Conservation (phyloP, 2,329 filamentous ascomycete genomes). For the Thielaviopsis musarum region DNA sequence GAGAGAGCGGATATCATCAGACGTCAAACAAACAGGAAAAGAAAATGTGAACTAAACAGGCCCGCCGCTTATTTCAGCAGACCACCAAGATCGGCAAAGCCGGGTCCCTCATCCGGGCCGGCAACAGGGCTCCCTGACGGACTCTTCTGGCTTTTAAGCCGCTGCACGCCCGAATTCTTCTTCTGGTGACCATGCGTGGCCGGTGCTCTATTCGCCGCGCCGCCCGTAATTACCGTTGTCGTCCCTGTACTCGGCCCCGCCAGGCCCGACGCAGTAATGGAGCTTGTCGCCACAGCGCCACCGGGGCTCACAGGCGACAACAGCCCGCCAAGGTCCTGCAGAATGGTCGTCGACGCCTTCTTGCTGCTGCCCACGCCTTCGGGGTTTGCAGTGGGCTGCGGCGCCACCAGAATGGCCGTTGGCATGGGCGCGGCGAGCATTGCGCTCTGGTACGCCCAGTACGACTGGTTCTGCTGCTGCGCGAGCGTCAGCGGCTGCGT, state of each 20-base stretch:
- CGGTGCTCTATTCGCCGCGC: not conserved
- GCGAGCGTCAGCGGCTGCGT: conserved; percentile 23
- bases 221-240: not conserved
- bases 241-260: not conserved
- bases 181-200: not conserved
- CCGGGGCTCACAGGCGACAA: conserved; percentile 23
- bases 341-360: conserved; percentile 38
- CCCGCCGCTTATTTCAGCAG: conserved; percentile 19
- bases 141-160: not conserved
- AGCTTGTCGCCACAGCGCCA: not conserved
- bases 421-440: conserved; percentile 20
- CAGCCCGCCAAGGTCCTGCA: conserved; percentile 41
- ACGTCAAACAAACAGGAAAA: not conserved
- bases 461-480: conserved; percentile 15
- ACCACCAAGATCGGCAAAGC: conserved; percentile 22
- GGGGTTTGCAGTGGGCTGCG: not conserved
- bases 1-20: not conserved
- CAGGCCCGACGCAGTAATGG: not conserved
- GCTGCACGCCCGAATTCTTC: not conserved
- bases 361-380: conserved; percentile 23
- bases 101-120: conserved; percentile 6
- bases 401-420: conserved; percentile 19
- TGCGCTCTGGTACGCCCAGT: conserved; percentile 11
- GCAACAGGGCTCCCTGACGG: not conserved
- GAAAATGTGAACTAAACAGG: not conserved